Evolutionary conservation across 1,284 basidiomycete species (phyloP), one percentile per base, ranked within the genome.

Genomic region (Agaricales sp.): DNA sequence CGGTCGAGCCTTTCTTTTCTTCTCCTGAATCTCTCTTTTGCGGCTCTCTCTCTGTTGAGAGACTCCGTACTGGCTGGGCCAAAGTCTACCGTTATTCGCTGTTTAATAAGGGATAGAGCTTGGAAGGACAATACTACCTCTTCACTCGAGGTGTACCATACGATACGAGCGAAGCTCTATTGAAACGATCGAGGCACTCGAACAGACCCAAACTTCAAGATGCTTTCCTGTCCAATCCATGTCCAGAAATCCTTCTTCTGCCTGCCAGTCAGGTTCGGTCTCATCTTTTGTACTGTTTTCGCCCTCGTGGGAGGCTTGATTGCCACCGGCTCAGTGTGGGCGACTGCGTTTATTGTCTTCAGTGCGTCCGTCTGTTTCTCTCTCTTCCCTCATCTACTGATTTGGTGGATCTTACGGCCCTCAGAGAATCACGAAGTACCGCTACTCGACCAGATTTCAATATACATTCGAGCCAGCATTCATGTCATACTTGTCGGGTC

Each of bases 331-430:
- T 12, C 11, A 12, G 63, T 83, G 53, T 61, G 75, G 43, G 76
- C 75, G 35, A 87, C 81, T 0, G 68, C 66, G 18, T 68, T 87
- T 46, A 87, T 87, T 51, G 61, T 81, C 2, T 58, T 77, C 54
- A 89, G 87, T 20, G 89, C 88, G 0, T 58, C 90, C 26, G 77
- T 94, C 16, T 37, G 12, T 37, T 16, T 37, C 30, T 37, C 16
- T 12, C 12, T 37, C 30, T 16, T 37, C 12, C 30, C 16, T 37
- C 16, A 12, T 16, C 30, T 37, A 11, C 30, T 12, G 16, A 11
- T 12, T 16, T 12, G 30, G 16, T 16, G 30, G 16, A 11, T 37
- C 16, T 12, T 37, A 37, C 16, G 30, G 16, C n/a, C n/a, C n/a
- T n/a, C n/a, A 35, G 30, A n/a, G 30, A 35, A 35, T 11, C 30